Percentiles rank a stretch among this genome's conserved stretches.
phyloP scores from a whole-genome alignment of 768 basidiomycete species.

The Russula griseocarnosa region DNA sequence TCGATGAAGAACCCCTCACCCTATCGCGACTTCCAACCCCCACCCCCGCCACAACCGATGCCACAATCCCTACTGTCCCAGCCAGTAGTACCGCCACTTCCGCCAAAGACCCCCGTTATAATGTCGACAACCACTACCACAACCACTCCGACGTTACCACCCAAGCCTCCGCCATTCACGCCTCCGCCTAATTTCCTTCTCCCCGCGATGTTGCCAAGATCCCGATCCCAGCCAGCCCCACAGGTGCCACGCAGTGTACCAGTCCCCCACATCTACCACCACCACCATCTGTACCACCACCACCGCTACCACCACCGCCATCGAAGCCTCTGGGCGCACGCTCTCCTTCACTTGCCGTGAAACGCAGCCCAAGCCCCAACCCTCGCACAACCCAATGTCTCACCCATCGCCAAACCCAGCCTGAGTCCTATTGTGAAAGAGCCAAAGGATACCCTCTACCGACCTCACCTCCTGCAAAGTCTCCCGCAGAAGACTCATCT shows the following conservation, averaged over 20 bases:
- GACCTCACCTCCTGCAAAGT: slow-evolving; percentile 11
- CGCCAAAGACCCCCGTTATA: slow-evolving; percentile 16
- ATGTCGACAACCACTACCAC: slow-evolving; percentile 3
- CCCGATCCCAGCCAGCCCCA: slow-evolving; percentile 13
- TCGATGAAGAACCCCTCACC: slow-evolving; percentile 10
- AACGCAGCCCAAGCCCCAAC: neutral
- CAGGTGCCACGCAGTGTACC: neutral
- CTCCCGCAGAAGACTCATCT: slow-evolving; percentile 17
- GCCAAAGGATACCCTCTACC: neutral
- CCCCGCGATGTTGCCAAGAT: neutral
- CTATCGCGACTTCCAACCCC: neutral
- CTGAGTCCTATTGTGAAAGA: neutral
- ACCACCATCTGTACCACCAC: neutral
- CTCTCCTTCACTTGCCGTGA: neutral
- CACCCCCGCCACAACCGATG: neutral
- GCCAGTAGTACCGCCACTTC: slow-evolving; percentile 15
- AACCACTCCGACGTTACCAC: slow-evolving; percentile 14
- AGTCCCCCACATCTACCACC: neutral
- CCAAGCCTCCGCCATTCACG: slow-evolving; percentile 10
- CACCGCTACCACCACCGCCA: slow-evolving; percentile 2
- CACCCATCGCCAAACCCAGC: neutral
- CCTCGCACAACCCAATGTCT: neutral
- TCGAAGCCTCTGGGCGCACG: slow-evolving; percentile 11
- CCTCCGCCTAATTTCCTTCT: neutral
- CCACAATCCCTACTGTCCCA: neutral